Conservation (phyloP, 2,329 filamentous ascomycete genomes). For the Neofusicoccum laricinum region DNA sequence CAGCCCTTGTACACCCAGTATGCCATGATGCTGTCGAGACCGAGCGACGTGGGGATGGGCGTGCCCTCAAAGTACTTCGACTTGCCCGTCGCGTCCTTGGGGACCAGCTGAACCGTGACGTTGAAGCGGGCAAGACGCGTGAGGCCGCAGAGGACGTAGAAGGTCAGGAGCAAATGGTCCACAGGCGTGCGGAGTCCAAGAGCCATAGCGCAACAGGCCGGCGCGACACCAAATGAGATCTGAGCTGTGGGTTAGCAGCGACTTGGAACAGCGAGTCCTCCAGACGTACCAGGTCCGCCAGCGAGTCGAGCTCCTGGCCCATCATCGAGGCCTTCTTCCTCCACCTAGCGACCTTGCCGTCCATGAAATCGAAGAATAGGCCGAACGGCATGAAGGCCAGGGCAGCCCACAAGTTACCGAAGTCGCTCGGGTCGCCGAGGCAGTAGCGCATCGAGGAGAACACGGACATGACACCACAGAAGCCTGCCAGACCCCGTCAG, state of each 20-base stretch:
- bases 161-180: constrained; percentile 77
- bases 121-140: constrained; percentile 96
- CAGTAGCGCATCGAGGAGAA: constrained; percentile 95
- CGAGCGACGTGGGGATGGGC: constrained; percentile 87
- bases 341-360: constrained; percentile 95
- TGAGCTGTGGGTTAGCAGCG: constrained; percentile 36
- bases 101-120: constrained; percentile 83
- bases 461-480: constrained; percentile 91
- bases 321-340: constrained; percentile 95
- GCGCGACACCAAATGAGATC: constrained; percentile 94
- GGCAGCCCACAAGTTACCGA: constrained; percentile 74
- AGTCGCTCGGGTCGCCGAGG: constrained; percentile 61
- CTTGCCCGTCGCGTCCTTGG: constrained; percentile 90
- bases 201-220: constrained; percentile 82
- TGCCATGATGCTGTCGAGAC: constrained; percentile 78
- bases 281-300: constrained; percentile 79
- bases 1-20: constrained; percentile 83
- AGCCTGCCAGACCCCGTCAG: constrained; percentile 49
- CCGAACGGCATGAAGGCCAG: constrained; percentile 87
- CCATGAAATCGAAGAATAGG: constrained; percentile 96
- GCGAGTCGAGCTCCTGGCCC: constrained; percentile 94
- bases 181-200: constrained; percentile 80
- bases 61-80: constrained; percentile 96
- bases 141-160: constrained; percentile 93
- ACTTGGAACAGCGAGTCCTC: background rate